Conservation (phyloP, 345 rosid genomes). For the Rhizophora mangle region DNA sequence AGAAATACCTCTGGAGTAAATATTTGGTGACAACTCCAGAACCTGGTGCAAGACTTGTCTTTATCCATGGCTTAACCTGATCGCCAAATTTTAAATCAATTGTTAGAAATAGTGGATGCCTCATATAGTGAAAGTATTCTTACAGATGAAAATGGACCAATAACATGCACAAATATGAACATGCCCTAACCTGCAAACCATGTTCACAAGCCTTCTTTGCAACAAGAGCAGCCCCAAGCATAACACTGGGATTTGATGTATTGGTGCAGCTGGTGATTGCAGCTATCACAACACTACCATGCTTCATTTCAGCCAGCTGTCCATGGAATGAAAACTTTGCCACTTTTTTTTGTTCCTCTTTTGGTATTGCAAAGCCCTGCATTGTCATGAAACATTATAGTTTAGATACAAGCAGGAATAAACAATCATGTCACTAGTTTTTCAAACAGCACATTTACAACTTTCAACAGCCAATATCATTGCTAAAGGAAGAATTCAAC, state of each 20-base stretch:
- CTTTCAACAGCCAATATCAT: too few species aligned
- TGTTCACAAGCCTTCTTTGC: constrained; percentile 94
- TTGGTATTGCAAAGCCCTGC: constrained; percentile 93
- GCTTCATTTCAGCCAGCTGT: constrained; percentile 85
- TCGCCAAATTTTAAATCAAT: constrained; percentile 18
- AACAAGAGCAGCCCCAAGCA: constrained; percentile 99
- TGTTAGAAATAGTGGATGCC: background rate
- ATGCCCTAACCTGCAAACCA: constrained; percentile 69
- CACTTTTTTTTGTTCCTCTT: constrained; percentile 71
- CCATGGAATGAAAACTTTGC: constrained; percentile 82
- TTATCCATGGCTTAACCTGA: constrained; percentile 96
- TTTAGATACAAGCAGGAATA: too few species aligned
- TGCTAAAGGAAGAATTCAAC: too few species aligned
- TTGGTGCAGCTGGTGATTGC: constrained; percentile 99
- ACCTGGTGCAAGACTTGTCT: constrained; percentile 99
- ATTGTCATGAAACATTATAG: constrained; percentile 7
- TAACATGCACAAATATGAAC: background rate
- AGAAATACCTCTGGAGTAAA: constrained; percentile 61
- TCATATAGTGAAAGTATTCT: background rate
- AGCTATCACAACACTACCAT: constrained; percentile 98
- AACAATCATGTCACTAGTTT: too few species aligned
- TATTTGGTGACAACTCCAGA: constrained; percentile 98
- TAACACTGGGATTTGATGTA: constrained; percentile 98
- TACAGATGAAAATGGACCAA: background rate
- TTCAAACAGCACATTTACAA: too few species aligned